phyloP scores from a whole-genome alignment of 768 basidiomycete species.

The Leccinum boreale region DNA sequence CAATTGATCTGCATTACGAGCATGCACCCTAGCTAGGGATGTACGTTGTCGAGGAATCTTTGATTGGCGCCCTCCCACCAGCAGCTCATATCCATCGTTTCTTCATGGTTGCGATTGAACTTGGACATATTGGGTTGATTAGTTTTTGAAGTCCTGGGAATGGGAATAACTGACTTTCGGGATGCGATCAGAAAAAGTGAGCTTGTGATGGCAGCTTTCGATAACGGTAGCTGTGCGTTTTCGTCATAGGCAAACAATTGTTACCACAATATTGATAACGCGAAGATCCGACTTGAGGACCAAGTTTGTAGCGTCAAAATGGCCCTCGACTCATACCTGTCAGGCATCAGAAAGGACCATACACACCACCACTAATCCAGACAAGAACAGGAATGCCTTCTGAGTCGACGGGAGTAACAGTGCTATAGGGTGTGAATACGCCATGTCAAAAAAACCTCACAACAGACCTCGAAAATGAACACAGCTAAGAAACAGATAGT shows the following conservation, averaged over 20 bases:
- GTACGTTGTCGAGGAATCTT: background rate
- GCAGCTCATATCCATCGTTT: background rate
- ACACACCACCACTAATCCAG: slow-evolving; percentile 10
- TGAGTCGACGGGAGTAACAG: background rate
- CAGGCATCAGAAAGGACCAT: background rate
- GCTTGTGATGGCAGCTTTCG: slow-evolving; percentile 8
- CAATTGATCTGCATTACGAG: background rate
- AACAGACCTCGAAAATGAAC: background rate
- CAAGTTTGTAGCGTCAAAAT: slow-evolving; percentile 4
- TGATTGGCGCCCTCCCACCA: background rate
- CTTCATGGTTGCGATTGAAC: background rate
- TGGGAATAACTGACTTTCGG: background rate
- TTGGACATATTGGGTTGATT: background rate
- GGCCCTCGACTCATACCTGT: background rate
- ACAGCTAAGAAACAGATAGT: slow-evolving; percentile 8
- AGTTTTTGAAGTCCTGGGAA: background rate
- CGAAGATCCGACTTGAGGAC: background rate
- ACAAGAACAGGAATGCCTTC: slow-evolving; percentile 7
- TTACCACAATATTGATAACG: slow-evolving; percentile 1
- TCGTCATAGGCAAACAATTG: background rate
- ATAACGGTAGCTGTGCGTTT: slow-evolving; percentile 5
- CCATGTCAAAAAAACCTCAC: background rate
- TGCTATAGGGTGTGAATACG: background rate
- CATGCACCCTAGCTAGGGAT: background rate
- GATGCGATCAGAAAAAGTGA: slow-evolving; percentile 3